Conservation (phyloP, 2,329 filamentous ascomycete species). For the Fusarium sp. region DNA sequence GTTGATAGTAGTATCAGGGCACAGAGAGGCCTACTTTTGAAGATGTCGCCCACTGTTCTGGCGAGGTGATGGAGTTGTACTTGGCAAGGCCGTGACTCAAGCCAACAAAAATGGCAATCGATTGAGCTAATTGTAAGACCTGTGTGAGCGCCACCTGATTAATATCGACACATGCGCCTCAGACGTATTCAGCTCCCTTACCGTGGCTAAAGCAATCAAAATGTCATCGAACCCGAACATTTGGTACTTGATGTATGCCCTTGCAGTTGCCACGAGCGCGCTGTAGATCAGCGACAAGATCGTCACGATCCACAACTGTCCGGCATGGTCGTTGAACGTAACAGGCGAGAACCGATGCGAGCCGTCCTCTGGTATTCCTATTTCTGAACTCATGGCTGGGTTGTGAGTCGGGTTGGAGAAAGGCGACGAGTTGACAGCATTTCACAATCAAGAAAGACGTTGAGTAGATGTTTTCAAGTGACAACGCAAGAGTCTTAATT, state of each 20-base stretch:
- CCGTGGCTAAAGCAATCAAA: constrained; percentile 23
- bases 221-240: constrained; percentile 37
- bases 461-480: background rate
- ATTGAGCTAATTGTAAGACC: constrained; percentile 30
- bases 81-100: constrained; percentile 22
- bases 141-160: background rate
- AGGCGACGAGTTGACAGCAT: background rate
- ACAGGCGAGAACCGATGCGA: constrained; percentile 27
- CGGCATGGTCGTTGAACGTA: constrained; percentile 31
- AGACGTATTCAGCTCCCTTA: background rate
- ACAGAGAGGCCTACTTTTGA: constrained; percentile 10
- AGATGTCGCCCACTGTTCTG: constrained; percentile 23
- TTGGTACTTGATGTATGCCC: constrained; percentile 36
- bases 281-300: constrained; percentile 38
- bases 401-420: background rate
- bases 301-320: constrained; percentile 37
- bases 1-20: background rate
- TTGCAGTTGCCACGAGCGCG: constrained; percentile 20
- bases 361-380: background rate
- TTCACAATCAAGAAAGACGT: background rate
- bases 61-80: constrained; percentile 25
- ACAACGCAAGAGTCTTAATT: constrained; percentile 12
- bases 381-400: constrained; percentile 16
- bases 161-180: background rate
- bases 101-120: constrained; percentile 34